phyloP scores from a whole-genome alignment of 345 rosid species.

The Dipteronia dyeriana region DNA sequence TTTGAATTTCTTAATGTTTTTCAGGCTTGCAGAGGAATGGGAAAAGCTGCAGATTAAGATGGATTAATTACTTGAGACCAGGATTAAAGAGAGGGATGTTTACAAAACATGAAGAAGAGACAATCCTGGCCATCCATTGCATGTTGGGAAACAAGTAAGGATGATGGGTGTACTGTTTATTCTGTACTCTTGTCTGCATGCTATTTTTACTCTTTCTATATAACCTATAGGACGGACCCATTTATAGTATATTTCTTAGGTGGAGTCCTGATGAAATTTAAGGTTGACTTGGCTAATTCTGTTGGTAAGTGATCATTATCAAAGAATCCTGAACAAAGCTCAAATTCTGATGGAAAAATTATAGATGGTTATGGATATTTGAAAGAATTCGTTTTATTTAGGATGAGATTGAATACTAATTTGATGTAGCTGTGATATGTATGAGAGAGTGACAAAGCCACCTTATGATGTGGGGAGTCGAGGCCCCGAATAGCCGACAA shows the following conservation, averaged over 20 bases:
- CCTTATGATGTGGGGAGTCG: too few relatives aligned
- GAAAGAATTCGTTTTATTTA: too few relatives aligned
- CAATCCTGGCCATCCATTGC: constrained; percentile 63
- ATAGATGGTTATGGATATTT: too few relatives aligned
- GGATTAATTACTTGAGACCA: constrained; percentile 94
- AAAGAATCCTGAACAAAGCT: neutral
- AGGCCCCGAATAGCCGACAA: too few relatives aligned
- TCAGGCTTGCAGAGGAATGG: constrained; percentile 90
- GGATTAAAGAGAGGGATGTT: constrained; percentile 76
- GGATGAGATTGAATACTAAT: too few relatives aligned
- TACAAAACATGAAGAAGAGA: constrained; percentile 65
- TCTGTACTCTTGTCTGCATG: neutral
- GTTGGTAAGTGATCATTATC: neutral
- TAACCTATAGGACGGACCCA: too few relatives aligned
- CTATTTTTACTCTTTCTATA: too few relatives aligned
- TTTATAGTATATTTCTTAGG: too few relatives aligned
- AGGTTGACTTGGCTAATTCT: neutral
- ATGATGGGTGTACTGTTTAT: neutral
- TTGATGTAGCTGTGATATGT: too few relatives aligned
- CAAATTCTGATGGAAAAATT: too few relatives aligned
- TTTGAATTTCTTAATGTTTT: neutral
- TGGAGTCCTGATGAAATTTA: neutral
- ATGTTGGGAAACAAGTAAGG: constrained; percentile 89
- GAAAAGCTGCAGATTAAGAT: constrained; percentile 91
- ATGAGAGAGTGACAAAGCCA: too few relatives aligned